Percentiles rank a stretch among this genome's conserved stretches.
phyloP scores from a whole-genome alignment of 2,329 filamentous ascomycete genomes.

The Cytospora leucostoma region DNA sequence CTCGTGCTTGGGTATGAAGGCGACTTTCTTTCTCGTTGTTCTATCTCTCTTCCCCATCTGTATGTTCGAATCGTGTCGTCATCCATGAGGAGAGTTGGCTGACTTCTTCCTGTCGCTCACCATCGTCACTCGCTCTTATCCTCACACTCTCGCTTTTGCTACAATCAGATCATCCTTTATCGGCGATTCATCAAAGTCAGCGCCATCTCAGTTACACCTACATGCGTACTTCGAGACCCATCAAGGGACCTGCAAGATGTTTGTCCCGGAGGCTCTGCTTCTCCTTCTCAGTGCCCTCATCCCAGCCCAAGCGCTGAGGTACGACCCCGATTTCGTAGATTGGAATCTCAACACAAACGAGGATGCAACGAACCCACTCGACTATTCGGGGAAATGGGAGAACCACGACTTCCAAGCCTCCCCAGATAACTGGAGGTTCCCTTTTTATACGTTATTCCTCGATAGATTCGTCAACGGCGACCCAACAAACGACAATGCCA shows the following conservation, averaged over 20 bases:
- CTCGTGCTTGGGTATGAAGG: conserved; percentile 7
- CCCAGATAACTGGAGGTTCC: conserved; percentile 62
- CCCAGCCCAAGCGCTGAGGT: conserved; percentile 21
- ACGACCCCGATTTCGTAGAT: conserved; percentile 26
- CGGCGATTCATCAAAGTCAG: background rate
- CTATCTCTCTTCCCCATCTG: conserved; percentile 8
- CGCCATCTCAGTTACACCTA: background rate
- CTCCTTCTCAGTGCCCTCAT: conserved; percentile 27
- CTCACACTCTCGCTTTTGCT: conserved; percentile 19
- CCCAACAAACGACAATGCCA: conserved; percentile 63
- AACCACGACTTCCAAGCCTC: conserved; percentile 54
- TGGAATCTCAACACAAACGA: conserved; percentile 42
- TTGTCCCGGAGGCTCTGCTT: conserved; percentile 28
- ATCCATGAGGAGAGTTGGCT: conserved; percentile 13
- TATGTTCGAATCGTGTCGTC: background rate
- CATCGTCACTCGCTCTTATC: conserved; percentile 24
- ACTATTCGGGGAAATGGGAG: conserved; percentile 57
- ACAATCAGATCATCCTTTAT: conserved; percentile 3
- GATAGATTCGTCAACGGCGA: conserved; percentile 67
- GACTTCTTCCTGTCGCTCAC: conserved; percentile 23
- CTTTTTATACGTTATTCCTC: conserved; percentile 65
- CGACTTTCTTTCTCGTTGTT: conserved; percentile 9
- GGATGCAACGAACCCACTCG: conserved; percentile 49
- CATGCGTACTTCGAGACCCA: conserved; percentile 19
- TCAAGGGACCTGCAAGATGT: conserved; percentile 27